Conservation (phyloP, 768 basidiomycete genomes). For the Mycena chlorophos region DNA sequence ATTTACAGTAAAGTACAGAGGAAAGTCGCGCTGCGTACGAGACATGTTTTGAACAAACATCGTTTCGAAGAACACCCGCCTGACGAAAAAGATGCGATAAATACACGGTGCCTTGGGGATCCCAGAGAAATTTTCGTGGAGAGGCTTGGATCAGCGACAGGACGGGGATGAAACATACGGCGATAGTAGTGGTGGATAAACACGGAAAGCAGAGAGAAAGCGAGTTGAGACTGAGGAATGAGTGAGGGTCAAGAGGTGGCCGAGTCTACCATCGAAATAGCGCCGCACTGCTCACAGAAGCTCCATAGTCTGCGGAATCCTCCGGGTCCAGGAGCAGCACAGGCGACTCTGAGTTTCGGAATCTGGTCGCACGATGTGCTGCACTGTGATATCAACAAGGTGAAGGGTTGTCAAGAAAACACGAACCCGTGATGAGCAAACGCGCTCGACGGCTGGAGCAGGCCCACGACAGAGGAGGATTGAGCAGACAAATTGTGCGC, state of each 20-base stretch:
- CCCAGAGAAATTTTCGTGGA: too few relatives aligned
- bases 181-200: neutral
- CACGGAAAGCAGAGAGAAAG: slow-evolving; percentile 2
- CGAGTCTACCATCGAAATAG: slow-evolving; percentile 84
- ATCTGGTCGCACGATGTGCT: slow-evolving; percentile 76
- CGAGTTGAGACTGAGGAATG: slow-evolving; percentile 15
- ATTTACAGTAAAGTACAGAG: too few relatives aligned
- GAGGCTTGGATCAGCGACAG: neutral
- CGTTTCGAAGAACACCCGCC: too few relatives aligned
- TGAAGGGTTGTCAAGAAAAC: slow-evolving; percentile 1
- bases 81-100: too few relatives aligned
- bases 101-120: too few relatives aligned
- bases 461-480: slow-evolving; percentile 54
- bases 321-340: slow-evolving; percentile 64
- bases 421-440: slow-evolving; percentile 75
- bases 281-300: slow-evolving; percentile 85
- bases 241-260: slow-evolving; percentile 31
- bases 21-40: too few relatives aligned
- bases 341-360: slow-evolving; percentile 79
- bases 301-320: slow-evolving; percentile 85
- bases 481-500: slow-evolving; percentile 45
- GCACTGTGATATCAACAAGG: slow-evolving; percentile 12
- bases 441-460: slow-evolving; percentile 63
- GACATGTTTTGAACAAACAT: too few relatives aligned
- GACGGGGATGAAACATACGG: neutral